A percentile compares a stretch with the other conserved stretches of the same genome.
These are phyloP conservation scores for Erodium texanum DNA, from an alignment of 441 rosid species.

Conservation along the genomic window DNA sequence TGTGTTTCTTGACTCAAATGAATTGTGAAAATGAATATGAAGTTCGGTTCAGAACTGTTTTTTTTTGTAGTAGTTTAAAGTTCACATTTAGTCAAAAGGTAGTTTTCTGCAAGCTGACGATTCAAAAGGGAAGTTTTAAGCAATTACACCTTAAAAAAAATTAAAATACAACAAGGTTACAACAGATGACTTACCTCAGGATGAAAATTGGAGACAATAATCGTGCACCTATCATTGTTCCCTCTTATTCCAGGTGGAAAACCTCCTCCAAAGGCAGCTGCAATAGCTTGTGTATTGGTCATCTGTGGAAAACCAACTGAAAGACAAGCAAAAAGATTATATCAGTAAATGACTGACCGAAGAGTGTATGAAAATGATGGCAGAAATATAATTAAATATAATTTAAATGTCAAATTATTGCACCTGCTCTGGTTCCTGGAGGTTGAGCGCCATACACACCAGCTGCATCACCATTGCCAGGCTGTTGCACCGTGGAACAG, in stretches of 20 bases:
- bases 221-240: slow-evolving; percentile 85
- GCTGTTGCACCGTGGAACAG: slow-evolving; percentile 35
- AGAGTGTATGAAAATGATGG: slow-evolving; percentile 8
- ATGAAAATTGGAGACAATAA: slow-evolving; percentile 80
- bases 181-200: slow-evolving; percentile 56
- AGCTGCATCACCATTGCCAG: slow-evolving; percentile 81
- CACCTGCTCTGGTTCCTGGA: slow-evolving; percentile 32
- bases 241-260: slow-evolving; percentile 97
- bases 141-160: too few relatives aligned
- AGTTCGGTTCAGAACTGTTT: too few relatives aligned
- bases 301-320: slow-evolving; percentile 94
- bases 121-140: too few relatives aligned
- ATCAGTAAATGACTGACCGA: neutral
- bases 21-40: too few relatives aligned
- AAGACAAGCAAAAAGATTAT: slow-evolving; percentile 21
- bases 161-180: neutral
- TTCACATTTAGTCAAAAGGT: too few relatives aligned
- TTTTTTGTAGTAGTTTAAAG: too few relatives aligned
- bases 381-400: slow-evolving; percentile 9
- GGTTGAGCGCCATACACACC: slow-evolving; percentile 42
- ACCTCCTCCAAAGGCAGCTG: slow-evolving; percentile 93
- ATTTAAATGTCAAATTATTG: slow-evolving; percentile 14
- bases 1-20: too few relatives aligned
- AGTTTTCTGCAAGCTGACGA: too few relatives aligned
- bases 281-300: slow-evolving; percentile 85